These are phyloP conservation scores for Chytriomyces sp. DNA, from an alignment of 192 early-diverging fungal species.

Conservation along the genomic window DNA sequence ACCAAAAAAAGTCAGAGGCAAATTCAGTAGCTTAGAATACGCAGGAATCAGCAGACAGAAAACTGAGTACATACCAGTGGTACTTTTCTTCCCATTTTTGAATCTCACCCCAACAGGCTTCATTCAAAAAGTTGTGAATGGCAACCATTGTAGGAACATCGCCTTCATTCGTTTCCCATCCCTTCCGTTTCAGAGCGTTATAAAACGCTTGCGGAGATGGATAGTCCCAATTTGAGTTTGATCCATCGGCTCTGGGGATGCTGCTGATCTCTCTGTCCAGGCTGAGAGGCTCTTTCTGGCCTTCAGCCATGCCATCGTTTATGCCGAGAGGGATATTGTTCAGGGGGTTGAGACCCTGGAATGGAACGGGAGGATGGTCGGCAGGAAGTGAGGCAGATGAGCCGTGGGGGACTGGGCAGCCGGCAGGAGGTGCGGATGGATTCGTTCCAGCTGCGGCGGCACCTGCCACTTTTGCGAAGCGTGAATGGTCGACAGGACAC, in stretches of 20 bases:
- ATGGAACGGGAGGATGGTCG: background rate
- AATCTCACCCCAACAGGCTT: slow-evolving; percentile 86
- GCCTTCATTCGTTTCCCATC: slow-evolving; percentile 77
- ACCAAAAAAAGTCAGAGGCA: too few relatives aligned
- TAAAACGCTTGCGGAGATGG: slow-evolving; percentile 82
- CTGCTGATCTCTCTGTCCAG: slow-evolving; percentile 73
- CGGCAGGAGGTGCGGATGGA: background rate
- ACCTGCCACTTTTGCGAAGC: slow-evolving; percentile 24
- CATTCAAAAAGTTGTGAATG: slow-evolving; percentile 95
- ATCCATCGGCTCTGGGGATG: slow-evolving; percentile 73
- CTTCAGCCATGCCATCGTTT: slow-evolving; percentile 36
- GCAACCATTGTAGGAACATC: slow-evolving; percentile 91
- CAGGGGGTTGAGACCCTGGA: slow-evolving; percentile 28
- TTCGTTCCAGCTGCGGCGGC: background rate
- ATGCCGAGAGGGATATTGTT: slow-evolving; percentile 53
- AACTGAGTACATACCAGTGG: slow-evolving; percentile 42
- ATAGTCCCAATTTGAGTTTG: slow-evolving; percentile 80
- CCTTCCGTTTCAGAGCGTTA: slow-evolving; percentile 94
- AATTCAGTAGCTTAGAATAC: background rate
- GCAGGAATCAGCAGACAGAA: slow-evolving; percentile 32
- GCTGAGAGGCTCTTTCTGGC: slow-evolving; percentile 50
- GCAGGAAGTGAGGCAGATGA: background rate
- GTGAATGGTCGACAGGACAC: slow-evolving; percentile 64
- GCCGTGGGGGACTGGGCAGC: slow-evolving; percentile 21
- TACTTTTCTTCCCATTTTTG: slow-evolving; percentile 76